Evolutionary conservation across 306 rosid species (phyloP).

Genomic region (Lablab purpureus): DNA sequence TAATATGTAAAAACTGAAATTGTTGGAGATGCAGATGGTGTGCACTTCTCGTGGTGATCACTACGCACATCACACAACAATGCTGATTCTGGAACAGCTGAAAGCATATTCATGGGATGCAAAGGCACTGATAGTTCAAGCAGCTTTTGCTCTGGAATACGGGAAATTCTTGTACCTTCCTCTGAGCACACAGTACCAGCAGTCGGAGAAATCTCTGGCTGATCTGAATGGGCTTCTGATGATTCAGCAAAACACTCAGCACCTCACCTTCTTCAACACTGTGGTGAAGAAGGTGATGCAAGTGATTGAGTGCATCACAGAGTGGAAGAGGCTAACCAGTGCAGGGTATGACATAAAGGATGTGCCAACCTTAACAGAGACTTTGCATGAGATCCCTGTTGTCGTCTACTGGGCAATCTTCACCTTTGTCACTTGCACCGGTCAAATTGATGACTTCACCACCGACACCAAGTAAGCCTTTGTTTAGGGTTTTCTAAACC

Average conservation of each 20-base stretch:
- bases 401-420: conserved; percentile 46
- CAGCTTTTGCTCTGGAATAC: conserved; percentile 41
- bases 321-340: conserved; percentile 49
- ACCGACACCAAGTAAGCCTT: background rate
- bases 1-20: background rate
- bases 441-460: conserved; percentile 34
- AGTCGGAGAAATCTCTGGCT: conserved; percentile 33
- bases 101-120: conserved; percentile 67
- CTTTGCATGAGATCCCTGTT: conserved; percentile 45
- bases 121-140: conserved; percentile 55
- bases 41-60: conserved; percentile 28
- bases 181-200: background rate
- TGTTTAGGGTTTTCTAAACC: too few species aligned
- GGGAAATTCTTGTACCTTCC: conserved; percentile 42
- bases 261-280: background rate
- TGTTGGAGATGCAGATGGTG: conserved; percentile 34
- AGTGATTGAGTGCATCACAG: conserved; percentile 55
- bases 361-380: conserved; percentile 40
- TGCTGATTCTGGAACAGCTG: conserved; percentile 43
- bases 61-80: conserved; percentile 46
- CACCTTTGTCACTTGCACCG: conserved; percentile 46
- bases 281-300: conserved; percentile 44
- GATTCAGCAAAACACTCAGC: conserved; percentile 2
- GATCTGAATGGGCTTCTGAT: conserved; percentile 31
- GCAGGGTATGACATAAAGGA: conserved; percentile 32